Percentiles rank a stretch among this genome's conserved stretches.
Evolutionary conservation across 805 yeast species (phyloP).

Genomic region (Kregervanrija fluxuum): DNA sequence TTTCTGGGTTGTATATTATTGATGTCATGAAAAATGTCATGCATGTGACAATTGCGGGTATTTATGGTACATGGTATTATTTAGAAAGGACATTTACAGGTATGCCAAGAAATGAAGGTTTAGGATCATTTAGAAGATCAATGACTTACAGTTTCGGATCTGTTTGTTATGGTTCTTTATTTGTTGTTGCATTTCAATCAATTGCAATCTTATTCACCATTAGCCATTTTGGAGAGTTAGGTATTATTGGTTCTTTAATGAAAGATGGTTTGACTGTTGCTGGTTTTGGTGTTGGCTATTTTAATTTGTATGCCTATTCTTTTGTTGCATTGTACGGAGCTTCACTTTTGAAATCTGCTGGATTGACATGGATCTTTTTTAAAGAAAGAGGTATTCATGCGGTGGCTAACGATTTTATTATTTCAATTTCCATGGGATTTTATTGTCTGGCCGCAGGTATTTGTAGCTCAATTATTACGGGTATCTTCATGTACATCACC

Average conservation of each 20-base stretch:
- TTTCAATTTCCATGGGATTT: slow-evolving; percentile 66
- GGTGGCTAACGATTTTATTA: slow-evolving; percentile 72
- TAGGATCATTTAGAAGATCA: slow-evolving; percentile 71
- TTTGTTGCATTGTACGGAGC: slow-evolving; percentile 86
- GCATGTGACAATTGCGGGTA: slow-evolving; percentile 77
- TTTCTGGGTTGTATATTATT: slow-evolving; percentile 77
- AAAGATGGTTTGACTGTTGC: background rate
- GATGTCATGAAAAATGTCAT: slow-evolving; percentile 78
- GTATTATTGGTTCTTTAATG: slow-evolving; percentile 7
- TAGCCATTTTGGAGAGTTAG: slow-evolving; percentile 1
- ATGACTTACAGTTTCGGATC: slow-evolving; percentile 85
- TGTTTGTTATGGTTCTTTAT: slow-evolving; percentile 69
- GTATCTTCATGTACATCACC: slow-evolving; percentile 59
- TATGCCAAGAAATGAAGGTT: slow-evolving; percentile 71
- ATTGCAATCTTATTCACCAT: slow-evolving; percentile 35
- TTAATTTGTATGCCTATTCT: slow-evolving; percentile 85
- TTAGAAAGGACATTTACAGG: slow-evolving; percentile 43
- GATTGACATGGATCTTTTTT: slow-evolving; percentile 67
- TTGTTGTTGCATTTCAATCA: slow-evolving; percentile 64
- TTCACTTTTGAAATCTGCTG: slow-evolving; percentile 63
- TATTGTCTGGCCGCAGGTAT: slow-evolving; percentile 60
- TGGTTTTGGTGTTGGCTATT: slow-evolving; percentile 11
- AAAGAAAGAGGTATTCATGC: slow-evolving; percentile 78
- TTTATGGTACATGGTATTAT: slow-evolving; percentile 92
- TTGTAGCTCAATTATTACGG: slow-evolving; percentile 42